Evolutionary conservation across 768 basidiomycete genomes (phyloP), one percentile per base, ranked within the genome.

Genomic region (Tricholoma sp.): DNA sequence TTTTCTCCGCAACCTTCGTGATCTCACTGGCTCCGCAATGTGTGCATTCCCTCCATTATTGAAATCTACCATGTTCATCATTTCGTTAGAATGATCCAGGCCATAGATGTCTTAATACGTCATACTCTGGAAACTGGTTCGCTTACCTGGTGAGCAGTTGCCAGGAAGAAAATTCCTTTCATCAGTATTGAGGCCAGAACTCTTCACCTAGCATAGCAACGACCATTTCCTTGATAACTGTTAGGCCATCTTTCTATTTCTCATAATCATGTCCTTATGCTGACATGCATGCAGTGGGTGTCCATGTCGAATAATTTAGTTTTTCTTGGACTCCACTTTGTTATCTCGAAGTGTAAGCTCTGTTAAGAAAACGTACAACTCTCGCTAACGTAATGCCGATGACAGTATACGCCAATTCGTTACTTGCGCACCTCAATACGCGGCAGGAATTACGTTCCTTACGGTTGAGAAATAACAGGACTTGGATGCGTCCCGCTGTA

Each of bases 251-350:
- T 15, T 6, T 3, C 13, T 15, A 42, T 39, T 36, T 36, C 29
- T 13, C 49, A 17, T 29, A 18, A 52, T 57, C 31, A 59, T 28
- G 34, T 53, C 44, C 39, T 31, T 15, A 48, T 28, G 24, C 29
- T 15, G 34, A 15, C 4, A 3, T 11, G 28, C 32, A 15, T 11
- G 12, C 59, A 74, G 73, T 80, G 79, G 79, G 62, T 80, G 15
- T 53, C 65, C 7, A 74, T 80, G 74, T 72, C 76, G 4, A 50
- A 59, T 18, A 78, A 74, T 55, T 66, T 76, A 3, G 59, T 79
- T 15, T 78, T 78, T 55, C 72, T 80, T 61, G 76, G 76, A 11
- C 60, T 80, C 7, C 77, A 80, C 57, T 79, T 80, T 54, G 67
- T 79, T n/a, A 80, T 80, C 50, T 70, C 68, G 41, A 80, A 80